Percentiles rank a stretch among this genome's conserved stretches.
These are phyloP conservation scores for Sideroxylon spinosum DNA, from an alignment of 179 eudicot genomes.

Conservation along the genomic window DNA sequence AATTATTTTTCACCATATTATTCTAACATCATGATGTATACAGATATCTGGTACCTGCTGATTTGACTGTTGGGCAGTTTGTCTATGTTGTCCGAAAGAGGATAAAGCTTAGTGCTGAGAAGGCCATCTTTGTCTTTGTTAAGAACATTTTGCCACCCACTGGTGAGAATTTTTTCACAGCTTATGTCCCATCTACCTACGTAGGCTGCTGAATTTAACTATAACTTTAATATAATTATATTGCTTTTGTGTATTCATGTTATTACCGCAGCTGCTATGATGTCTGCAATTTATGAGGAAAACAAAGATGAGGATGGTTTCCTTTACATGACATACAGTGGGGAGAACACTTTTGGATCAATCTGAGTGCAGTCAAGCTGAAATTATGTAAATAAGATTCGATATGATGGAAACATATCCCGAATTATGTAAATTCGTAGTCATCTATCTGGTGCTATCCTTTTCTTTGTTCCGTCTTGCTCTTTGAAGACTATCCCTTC, in stretches of 20 bases:
- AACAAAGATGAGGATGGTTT: slow-evolving; percentile 75
- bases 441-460: slow-evolving; percentile 5
- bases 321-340: slow-evolving; percentile 74
- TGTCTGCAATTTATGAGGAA: slow-evolving; percentile 63
- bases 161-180: slow-evolving; percentile 23
- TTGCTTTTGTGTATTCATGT: slow-evolving; percentile 2
- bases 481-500: not conserved
- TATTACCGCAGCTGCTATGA: slow-evolving; percentile 30
- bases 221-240: not conserved
- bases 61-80: slow-evolving; percentile 52
- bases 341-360: slow-evolving; percentile 63
- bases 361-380: slow-evolving; percentile 20
- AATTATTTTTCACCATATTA: not conserved
- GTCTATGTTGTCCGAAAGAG: slow-evolving; percentile 60
- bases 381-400: slow-evolving; percentile 27
- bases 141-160: slow-evolving; percentile 53
- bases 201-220: not conserved
- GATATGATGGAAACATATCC: slow-evolving; percentile 1
- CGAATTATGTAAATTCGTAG: slow-evolving; percentile 37
- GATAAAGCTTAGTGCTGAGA: slow-evolving; percentile 61
- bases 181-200: not conserved
- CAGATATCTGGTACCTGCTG: slow-evolving; percentile 61
- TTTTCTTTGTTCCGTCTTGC: not conserved
- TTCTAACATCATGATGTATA: not conserved
- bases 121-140: slow-evolving; percentile 55